Base-by-base conservation (phyloP, 140 eudicot genomes). In the Ambrosia hybrid region DNA sequence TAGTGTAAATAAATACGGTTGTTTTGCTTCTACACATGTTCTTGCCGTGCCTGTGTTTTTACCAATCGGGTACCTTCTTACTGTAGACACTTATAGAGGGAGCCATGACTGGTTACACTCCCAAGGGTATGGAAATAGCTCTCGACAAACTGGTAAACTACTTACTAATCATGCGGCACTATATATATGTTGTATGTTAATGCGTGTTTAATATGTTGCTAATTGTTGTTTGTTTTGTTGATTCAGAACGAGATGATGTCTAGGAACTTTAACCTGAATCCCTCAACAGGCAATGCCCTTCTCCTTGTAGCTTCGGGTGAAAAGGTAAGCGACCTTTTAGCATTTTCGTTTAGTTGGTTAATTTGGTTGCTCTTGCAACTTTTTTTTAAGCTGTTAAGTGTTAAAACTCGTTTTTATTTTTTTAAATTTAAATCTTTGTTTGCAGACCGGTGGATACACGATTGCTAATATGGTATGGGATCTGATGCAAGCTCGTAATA, bases 391-490 rank as follows among this genome's bases (percentile, higher is more conserved):
- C 14, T 57, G 1, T 55, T 14, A 15, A 15, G 9, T 9, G 21
- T 67, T 11, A 2, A 6, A 16, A 14, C 7, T 3, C 0, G 0
- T 14, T n/a, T 8, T 34, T 11, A 6, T 6, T n/a, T n/a, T n/a
- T n/a, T 14, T 33, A 26, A 26, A 5, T 30, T 74, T 46, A 17
- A 53, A 56, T 11, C 10, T 57, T 58, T 59, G 10, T 72, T 73
- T 82, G 65, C 82, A 89, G 98, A 75, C 77, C 4, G 98, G 98
- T 17, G 96, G 98, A 14, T 92, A 80, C 74, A 80, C 95, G 7
- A 69, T 78, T 57, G 98, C 98, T 38, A 92, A 92, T 83, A 73
- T 90, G 71, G 39, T 92, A 72, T 92, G 98, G 98, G 98, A 92
- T 78, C 61, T 83, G 82, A 83, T 89, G 96, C 91, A 85, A 77